Conservation (phyloP, 108 stramenopile species). For the Nannochloropsis oceanica region DNA sequence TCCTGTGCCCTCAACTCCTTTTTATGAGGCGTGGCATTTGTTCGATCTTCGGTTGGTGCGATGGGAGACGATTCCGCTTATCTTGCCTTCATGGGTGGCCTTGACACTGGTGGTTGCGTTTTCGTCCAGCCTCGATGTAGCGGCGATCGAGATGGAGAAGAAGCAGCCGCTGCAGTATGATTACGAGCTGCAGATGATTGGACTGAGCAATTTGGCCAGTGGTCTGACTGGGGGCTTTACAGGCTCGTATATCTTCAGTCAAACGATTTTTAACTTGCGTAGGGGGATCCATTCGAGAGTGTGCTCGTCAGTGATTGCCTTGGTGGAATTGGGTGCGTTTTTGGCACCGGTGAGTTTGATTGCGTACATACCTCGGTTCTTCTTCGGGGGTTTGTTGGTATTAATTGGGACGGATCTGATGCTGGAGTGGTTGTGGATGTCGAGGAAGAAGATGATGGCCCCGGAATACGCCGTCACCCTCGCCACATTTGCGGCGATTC, state of each 20-base stretch:
- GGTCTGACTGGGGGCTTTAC: constrained; percentile 82
- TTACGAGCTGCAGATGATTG: constrained; percentile 68
- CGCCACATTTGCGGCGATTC: constrained; percentile 17
- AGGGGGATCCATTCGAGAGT: constrained; percentile 50
- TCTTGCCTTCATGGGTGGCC: constrained; percentile 48
- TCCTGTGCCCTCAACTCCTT: constrained; percentile 42
- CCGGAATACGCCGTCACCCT: constrained; percentile 32
- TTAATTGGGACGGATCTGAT: constrained; percentile 81
- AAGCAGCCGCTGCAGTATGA: constrained; percentile 80
- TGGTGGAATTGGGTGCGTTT: constrained; percentile 45
- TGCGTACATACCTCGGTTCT: constrained; percentile 69
- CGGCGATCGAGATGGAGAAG: constrained; percentile 92
- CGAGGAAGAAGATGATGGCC: constrained; percentile 46
- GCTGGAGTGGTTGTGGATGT: constrained; percentile 83
- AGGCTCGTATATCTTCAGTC: constrained; percentile 85
- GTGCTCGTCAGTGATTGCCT: constrained; percentile 56
- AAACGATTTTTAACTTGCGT: constrained; percentile 86
- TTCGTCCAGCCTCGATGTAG: constrained; percentile 79
- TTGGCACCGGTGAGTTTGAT: constrained; percentile 59
- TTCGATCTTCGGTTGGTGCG: background rate
- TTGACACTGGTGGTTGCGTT: constrained; percentile 93
- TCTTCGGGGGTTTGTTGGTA: constrained; percentile 76
- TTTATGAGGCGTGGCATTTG: constrained; percentile 2
- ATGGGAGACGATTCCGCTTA: background rate
- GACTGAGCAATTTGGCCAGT: constrained; percentile 70